These are phyloP conservation scores for Fusarium sp. DNA, from an alignment of 2,329 filamentous ascomycete genomes.

Conservation along the genomic window DNA sequence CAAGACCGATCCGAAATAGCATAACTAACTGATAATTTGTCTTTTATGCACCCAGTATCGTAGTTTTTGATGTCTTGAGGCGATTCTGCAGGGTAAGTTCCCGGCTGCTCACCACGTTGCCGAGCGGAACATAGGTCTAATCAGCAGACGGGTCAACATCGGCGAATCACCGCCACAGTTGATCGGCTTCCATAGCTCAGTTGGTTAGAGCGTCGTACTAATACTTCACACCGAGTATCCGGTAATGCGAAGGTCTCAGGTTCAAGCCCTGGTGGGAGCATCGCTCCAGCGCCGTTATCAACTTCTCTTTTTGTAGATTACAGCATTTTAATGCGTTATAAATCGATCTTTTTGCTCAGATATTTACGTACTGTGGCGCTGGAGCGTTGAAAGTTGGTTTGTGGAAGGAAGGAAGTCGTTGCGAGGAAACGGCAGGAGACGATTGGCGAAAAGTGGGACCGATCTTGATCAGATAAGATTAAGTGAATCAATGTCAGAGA, in stretches of 20 bases:
- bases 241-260: constrained; percentile 48
- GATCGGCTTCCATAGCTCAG: constrained; percentile 48
- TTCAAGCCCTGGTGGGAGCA: constrained; percentile 48
- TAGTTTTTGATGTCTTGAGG: not conserved
- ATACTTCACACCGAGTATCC: constrained; percentile 37
- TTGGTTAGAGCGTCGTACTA: constrained; percentile 49
- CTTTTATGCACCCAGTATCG: too few species aligned
- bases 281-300: constrained; percentile 37
- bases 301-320: not conserved
- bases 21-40: not conserved
- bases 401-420: not conserved
- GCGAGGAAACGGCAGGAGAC: not conserved
- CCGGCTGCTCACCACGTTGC: rapidly evolving
- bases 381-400: not conserved
- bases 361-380: not conserved
- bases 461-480: constrained; percentile 37
- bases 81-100: not conserved
- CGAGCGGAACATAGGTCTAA: not conserved
- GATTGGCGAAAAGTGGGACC: not conserved
- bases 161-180: constrained; percentile 12
- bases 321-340: not conserved
- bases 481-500: constrained; percentile 2
- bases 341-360: not conserved
- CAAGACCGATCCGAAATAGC: not conserved
- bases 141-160: not conserved